A percentile compares a stretch with the other conserved stretches of the same genome.
Conservation (phyloP, 495 filamentous ascomycete species). For the Penicillium psychrofluorescens region DNA sequence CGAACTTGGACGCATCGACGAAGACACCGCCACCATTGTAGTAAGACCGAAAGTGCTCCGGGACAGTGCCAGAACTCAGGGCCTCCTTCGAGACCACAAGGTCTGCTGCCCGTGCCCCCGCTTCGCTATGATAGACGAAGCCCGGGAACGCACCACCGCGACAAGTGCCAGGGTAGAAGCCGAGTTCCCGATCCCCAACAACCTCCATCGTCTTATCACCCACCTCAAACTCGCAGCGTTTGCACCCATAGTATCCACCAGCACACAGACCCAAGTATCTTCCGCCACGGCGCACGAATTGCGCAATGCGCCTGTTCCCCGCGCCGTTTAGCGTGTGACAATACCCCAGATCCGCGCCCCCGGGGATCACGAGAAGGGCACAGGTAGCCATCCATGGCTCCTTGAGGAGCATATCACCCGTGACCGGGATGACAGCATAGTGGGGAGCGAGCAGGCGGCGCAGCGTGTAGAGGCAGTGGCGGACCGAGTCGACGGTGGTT, state of each 20-base stretch:
- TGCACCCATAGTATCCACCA: slow-evolving; percentile 83
- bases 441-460: slow-evolving; percentile 84
- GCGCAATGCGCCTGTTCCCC: slow-evolving; percentile 74
- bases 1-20: slow-evolving; percentile 62
- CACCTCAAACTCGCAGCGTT: slow-evolving; percentile 83
- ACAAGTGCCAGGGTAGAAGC: slow-evolving; percentile 81
- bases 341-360: slow-evolving; percentile 91
- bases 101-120: slow-evolving; percentile 66
- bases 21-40: slow-evolving; percentile 98
- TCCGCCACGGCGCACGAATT: slow-evolving; percentile 82
- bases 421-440: slow-evolving; percentile 86
- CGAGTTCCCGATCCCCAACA: slow-evolving; percentile 75
- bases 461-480: slow-evolving; percentile 82
- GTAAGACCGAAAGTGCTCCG: slow-evolving; percentile 65
- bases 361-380: slow-evolving; percentile 84
- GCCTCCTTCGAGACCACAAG: slow-evolving; percentile 57
- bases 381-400: slow-evolving; percentile 89
- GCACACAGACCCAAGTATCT: slow-evolving; percentile 88
- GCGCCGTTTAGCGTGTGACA: slow-evolving; percentile 80
- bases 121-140: slow-evolving; percentile 88
- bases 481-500: slow-evolving; percentile 78
- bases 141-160: slow-evolving; percentile 82
- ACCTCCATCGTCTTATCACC: slow-evolving; percentile 78
- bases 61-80: slow-evolving; percentile 48
- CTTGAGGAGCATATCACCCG: slow-evolving; percentile 69